phyloP scores from a whole-genome alignment of 345 rosid genomes.

The Moringa oleifera region DNA sequence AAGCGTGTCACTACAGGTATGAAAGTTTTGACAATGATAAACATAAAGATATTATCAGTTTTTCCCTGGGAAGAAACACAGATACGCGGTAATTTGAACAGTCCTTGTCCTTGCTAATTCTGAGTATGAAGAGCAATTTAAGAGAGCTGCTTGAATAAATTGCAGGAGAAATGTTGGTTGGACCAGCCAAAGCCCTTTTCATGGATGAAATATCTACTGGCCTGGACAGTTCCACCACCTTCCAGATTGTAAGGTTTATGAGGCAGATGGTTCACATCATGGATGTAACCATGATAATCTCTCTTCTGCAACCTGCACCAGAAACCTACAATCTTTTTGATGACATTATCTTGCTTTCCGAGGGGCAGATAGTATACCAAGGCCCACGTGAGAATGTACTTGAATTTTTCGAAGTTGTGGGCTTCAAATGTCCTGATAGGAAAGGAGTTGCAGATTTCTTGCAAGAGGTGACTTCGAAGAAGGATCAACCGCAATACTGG shows the following conservation, averaged over 20 bases:
- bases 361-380: constrained; percentile 55
- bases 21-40: background rate
- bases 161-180: constrained; percentile 70
- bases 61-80: too few species aligned
- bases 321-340: constrained; percentile 58
- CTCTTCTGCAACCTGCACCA: constrained; percentile 65
- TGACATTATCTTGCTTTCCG: constrained; percentile 51
- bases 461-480: constrained; percentile 56
- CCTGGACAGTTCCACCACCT: constrained; percentile 62
- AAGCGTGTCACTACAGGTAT: constrained; percentile 56
- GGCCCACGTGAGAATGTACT: constrained; percentile 48
- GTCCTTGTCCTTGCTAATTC: background rate
- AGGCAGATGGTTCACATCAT: constrained; percentile 60
- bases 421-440: constrained; percentile 57
- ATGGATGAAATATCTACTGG: constrained; percentile 72
- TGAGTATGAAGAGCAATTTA: background rate
- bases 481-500: constrained; percentile 63
- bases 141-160: background rate
- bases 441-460: constrained; percentile 58
- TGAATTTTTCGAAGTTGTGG: constrained; percentile 42
- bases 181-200: constrained; percentile 57
- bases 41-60: background rate
- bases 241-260: constrained; percentile 44
- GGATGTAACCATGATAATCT: constrained; percentile 50
- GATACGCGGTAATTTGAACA: too few species aligned